Conservation (phyloP, 192 early-diverging fungal genomes). For the Backusella tarrabulga region DNA sequence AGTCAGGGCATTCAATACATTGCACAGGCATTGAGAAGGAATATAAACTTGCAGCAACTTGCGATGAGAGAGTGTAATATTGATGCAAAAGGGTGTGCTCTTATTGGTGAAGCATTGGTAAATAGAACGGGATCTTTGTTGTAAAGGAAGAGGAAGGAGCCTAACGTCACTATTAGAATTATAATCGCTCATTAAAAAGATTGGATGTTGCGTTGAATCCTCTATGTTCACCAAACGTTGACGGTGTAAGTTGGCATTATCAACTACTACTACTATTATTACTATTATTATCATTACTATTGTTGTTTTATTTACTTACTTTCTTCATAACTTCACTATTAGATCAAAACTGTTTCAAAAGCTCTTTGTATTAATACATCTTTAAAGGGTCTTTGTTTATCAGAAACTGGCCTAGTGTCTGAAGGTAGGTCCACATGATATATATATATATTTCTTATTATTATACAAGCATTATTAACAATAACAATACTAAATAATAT, state of each 20-base stretch:
- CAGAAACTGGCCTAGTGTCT: constrained; percentile 11
- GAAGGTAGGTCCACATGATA: constrained; percentile 9
- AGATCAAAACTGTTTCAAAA: constrained; percentile 38
- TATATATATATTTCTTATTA: too few relatives aligned
- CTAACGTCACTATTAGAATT: constrained; percentile 38
- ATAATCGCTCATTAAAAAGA: constrained; percentile 44
- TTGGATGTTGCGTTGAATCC: constrained; percentile 42
- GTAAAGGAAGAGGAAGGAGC: background rate
- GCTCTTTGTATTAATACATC: constrained; percentile 47
- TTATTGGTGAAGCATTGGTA: constrained; percentile 54
- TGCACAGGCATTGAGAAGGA: constrained; percentile 52
- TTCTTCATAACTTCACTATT: background rate
- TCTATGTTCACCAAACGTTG: constrained; percentile 32
- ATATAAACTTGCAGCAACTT: constrained; percentile 45
- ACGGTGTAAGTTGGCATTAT: constrained; percentile 27
- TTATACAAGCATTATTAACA: background rate
- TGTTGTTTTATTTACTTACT: background rate
- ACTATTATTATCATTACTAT: background rate
- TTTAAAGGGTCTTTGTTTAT: constrained; percentile 42
- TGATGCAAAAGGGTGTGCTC: constrained; percentile 42
- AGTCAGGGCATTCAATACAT: constrained; percentile 52
- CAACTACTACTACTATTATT: background rate
- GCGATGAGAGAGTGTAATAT: constrained; percentile 47
- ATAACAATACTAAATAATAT: background rate
- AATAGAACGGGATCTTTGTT: background rate